These are phyloP conservation scores for Diutina sp. DNA, from an alignment of 1,139 yeast genomes.

Conservation along the genomic window DNA sequence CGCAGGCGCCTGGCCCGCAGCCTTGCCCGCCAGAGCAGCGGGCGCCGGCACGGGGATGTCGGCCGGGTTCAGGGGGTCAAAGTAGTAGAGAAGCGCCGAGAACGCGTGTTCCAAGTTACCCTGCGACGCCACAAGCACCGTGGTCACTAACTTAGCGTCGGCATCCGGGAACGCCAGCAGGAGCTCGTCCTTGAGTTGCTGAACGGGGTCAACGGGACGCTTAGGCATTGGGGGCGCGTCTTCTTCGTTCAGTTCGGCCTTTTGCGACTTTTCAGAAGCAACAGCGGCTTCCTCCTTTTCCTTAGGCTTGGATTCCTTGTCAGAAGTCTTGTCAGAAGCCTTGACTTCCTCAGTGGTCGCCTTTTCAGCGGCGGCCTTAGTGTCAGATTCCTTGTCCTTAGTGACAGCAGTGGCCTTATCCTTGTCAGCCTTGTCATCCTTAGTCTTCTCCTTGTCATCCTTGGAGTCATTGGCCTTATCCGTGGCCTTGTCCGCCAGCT, in stretches of 20 bases:
- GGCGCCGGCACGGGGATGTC: constrained; percentile 7
- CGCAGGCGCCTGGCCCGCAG: too few species aligned
- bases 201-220: constrained; percentile 50
- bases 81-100: constrained; percentile 68
- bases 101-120: constrained; percentile 80
- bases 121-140: constrained; percentile 74
- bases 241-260: constrained; percentile 5
- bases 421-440: background rate
- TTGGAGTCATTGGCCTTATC: background rate
- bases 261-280: background rate
- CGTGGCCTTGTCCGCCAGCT: background rate
- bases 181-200: constrained; percentile 40
- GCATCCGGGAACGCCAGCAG: constrained; percentile 73
- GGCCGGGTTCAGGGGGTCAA: constrained; percentile 60
- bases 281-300: background rate
- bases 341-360: constrained; percentile 5
- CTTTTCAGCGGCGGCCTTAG: constrained; percentile 3
- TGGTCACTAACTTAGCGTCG: constrained; percentile 59
- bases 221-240: constrained; percentile 61
- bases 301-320: background rate
- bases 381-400: background rate
- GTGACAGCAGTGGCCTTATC: background rate
- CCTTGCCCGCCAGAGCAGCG: background rate
- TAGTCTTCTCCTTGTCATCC: background rate
- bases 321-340: background rate